Evolutionary conservation across 2,329 filamentous ascomycete genomes (phyloP), one percentile per base, ranked within the genome.

Genomic region (Alternaria panax): DNA sequence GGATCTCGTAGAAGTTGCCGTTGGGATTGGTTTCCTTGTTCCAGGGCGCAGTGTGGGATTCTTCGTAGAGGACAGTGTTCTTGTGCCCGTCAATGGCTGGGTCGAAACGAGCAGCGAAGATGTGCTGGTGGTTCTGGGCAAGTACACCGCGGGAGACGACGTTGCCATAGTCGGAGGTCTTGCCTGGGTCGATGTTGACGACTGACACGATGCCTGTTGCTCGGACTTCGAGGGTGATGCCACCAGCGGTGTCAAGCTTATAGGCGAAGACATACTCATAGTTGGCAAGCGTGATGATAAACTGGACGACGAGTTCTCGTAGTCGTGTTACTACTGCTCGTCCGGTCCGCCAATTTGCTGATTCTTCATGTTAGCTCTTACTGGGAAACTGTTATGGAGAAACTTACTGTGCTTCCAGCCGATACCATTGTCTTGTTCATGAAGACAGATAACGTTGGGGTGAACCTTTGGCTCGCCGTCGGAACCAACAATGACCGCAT

Each of bases 231-330:
- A 88, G 79, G 0, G 81, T 82, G 65, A 90, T 82, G 11, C 84
- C 86, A 8, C 86, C 89, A 0, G 86, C 82, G 43, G 87, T 87
- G 69, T 89, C 85, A 60, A 91, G 86, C 62, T 87, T 85, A 75
- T 84, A 90, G 2, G 85, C 83, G 58, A 90, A 86, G 40, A 90
- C 83, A 70, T 91, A 91, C 69, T 91, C 88, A 78, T 91, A 91
- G 77, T 91, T 91, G 20, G 86, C 86, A 2, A 90, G 82, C 0
- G 88, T 91, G 63, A 88, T 86, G 74, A 90, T 88, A 70, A 86
- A 88, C 66, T 91, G 88, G 2, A 91, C 75, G 0, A 91, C 87
- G 2, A 91, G 81, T 65, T 89, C 85, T 1, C 88, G 83, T 57
- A 83, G 81, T 7, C 89, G 81, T 0, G 85, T 86, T 0, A 90